These are phyloP conservation scores for Protomyces gravidus DNA, from an alignment of 1,139 yeast genomes.

Conservation along the genomic window DNA sequence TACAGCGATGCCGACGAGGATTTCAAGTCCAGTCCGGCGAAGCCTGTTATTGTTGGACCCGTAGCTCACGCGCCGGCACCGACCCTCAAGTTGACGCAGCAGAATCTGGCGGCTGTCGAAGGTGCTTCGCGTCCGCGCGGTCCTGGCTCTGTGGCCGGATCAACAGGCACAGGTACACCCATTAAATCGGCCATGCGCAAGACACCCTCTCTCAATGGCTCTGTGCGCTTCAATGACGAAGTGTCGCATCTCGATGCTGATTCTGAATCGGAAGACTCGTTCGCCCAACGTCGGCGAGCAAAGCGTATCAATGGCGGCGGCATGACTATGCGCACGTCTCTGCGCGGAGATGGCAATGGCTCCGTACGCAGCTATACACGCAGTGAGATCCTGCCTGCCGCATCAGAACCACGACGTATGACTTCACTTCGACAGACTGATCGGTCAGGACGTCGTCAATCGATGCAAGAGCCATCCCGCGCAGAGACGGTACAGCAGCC, in stretches of 20 bases:
- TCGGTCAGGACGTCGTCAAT: neutral
- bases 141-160: neutral
- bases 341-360: neutral
- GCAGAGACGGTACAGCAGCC: neutral
- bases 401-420: neutral
- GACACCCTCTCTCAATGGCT: constrained; percentile 16
- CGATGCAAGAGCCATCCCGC: neutral
- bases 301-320: constrained; percentile 11
- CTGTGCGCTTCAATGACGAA: constrained; percentile 16
- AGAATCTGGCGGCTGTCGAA: constrained; percentile 18
- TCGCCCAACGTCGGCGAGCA: constrained; percentile 20
- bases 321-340: neutral
- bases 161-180: constrained; percentile 1
- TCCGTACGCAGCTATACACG: neutral
- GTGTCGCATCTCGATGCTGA: constrained; percentile 24
- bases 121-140: neutral
- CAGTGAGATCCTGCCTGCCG: neutral
- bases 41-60: neutral
- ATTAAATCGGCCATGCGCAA: constrained; percentile 21
- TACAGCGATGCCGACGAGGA: constrained; percentile 28
- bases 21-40: constrained; percentile 22
- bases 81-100: constrained; percentile 11
- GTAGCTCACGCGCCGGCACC: neutral
- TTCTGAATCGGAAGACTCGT: constrained; percentile 22
- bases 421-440: neutral